phyloP scores from a whole-genome alignment of 2,329 filamentous ascomycete species.

The Daldinia sp. region DNA sequence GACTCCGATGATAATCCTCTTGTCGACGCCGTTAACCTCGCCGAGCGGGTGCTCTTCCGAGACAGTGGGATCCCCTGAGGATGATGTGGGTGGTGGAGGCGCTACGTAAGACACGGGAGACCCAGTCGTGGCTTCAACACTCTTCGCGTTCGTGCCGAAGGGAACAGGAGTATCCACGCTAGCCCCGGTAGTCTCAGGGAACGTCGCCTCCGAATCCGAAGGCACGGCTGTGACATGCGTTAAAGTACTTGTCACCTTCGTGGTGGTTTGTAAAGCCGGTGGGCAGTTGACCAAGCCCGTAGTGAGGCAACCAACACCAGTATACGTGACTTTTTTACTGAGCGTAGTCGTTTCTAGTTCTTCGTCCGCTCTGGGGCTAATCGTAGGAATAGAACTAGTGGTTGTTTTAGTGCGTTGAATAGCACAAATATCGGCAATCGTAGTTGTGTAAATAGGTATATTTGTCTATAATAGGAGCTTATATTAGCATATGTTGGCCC shows the following conservation, averaged over 20 bases:
- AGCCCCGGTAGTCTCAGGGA: slow-evolving; percentile 54
- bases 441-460: slow-evolving; percentile 66
- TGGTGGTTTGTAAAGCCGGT: slow-evolving; percentile 60
- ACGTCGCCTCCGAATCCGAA: slow-evolving; percentile 55
- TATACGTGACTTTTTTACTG: slow-evolving; percentile 57
- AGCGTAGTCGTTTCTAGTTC: slow-evolving; percentile 57
- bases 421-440: slow-evolving; percentile 59
- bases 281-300: slow-evolving; percentile 63
- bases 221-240: slow-evolving; percentile 58
- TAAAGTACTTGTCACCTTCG: slow-evolving; percentile 53
- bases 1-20: slow-evolving; percentile 62
- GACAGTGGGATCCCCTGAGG: slow-evolving; percentile 23
- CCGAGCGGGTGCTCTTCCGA: slow-evolving; percentile 42
- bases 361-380: slow-evolving; percentile 45
- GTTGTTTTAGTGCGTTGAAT: slow-evolving; percentile 45
- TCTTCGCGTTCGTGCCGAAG: slow-evolving; percentile 58
- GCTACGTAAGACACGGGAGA: slow-evolving; percentile 60
- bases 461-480: slow-evolving; percentile 50
- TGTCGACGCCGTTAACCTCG: slow-evolving; percentile 54
- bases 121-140: slow-evolving; percentile 57
- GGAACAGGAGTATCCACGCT: slow-evolving; percentile 52
- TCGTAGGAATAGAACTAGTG: slow-evolving; percentile 31
- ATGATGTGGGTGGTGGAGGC: slow-evolving; percentile 45
- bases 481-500: not conserved
- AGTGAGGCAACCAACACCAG: slow-evolving; percentile 59